Evolutionary conservation across 495 filamentous ascomycete genomes (phyloP), one percentile per base, ranked within the genome.

Genomic region (Penicillium cosmopolitanum): DNA sequence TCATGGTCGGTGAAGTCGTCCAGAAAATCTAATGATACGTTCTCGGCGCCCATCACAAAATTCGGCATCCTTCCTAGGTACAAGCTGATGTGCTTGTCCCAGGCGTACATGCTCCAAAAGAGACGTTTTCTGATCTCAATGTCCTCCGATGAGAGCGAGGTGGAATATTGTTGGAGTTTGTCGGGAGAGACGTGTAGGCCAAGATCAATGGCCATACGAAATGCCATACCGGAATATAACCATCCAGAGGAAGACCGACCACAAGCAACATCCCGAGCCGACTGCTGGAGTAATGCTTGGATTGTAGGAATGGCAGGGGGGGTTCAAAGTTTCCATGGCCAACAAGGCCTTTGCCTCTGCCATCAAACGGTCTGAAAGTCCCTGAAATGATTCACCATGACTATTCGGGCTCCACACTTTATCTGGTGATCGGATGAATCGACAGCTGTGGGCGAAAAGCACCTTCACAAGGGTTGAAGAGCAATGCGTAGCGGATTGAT

Each of bases 221-320:
- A 73, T 11, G 68, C 70, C 70, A 73, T 73, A 15, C 70, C 70
- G 47, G 55, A 63, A 47, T 73, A 73, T 16, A 73, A 54, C 67
- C 66, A 73, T 18, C 63, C 68, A 43, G 53, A 52, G 8, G 58
- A 61, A 11, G 55, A 57, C n/a, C 21, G 48, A n/a, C 62, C 62
- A 58, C 43, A 65, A 16, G 62, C 62, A 31, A 61, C 38, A 43
- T 60, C 62, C 13, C 58, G 53, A 50, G 62, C 58, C 1, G 48
- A 57, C 23, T 53, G 53, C 33, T 65, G 58, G 9, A 65, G 50
- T 44, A 62, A 51, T 51, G 62, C 62, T 51, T 65, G 62, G 15
- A 65, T 52, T 16, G 62, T 65, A 31, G 62, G 58, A 21, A 65
- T 65, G 12, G 48, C n/a, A 34, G 60, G 55, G 10, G 10, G 48